Conservation (phyloP, 2,329 filamentous ascomycete species). For the Diplodia intermedia region DNA sequence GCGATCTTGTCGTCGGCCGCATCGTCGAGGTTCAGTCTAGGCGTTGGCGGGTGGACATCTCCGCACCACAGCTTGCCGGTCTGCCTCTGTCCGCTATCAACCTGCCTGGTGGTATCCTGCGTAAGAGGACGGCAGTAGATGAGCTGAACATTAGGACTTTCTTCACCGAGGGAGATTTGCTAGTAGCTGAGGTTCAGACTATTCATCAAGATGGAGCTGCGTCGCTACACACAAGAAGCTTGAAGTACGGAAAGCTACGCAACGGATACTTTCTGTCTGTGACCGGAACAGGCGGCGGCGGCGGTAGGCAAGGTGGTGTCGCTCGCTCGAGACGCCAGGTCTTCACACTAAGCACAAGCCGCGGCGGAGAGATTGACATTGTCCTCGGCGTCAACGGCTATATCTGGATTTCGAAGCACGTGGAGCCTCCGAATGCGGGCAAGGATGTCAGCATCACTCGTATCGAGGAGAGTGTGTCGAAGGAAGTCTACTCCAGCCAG, state of each 20-base stretch:
- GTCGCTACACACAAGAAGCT: constrained; percentile 83
- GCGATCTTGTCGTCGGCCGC: constrained; percentile 90
- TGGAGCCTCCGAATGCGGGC: constrained; percentile 63
- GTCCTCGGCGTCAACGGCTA: constrained; percentile 95
- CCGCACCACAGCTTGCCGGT: constrained; percentile 82
- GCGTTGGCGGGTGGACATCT: constrained; percentile 94
- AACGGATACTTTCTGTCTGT: constrained; percentile 91
- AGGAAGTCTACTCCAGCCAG: constrained; percentile 90
- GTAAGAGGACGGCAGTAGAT: constrained; percentile 91
- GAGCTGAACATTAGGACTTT: constrained; percentile 98
- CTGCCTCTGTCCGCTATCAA: constrained; percentile 92
- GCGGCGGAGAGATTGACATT: constrained; percentile 74
- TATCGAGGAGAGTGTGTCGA: constrained; percentile 85
- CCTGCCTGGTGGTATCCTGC: constrained; percentile 87
- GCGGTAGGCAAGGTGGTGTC: constrained; percentile 68
- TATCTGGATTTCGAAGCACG: constrained; percentile 90
- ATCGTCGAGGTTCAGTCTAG: constrained; percentile 94
- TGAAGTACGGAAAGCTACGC: constrained; percentile 94
- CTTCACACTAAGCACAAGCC: constrained; percentile 74
- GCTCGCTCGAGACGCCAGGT: constrained; percentile 84
- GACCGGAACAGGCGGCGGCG: constrained; percentile 74
- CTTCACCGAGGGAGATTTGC: constrained; percentile 91
- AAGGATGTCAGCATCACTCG: constrained; percentile 73
- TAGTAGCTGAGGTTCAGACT: constrained; percentile 94
- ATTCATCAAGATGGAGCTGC: constrained; percentile 86